phyloP scores from a whole-genome alignment of 1,284 basidiomycete species.

The Hymenochaete sp. region DNA sequence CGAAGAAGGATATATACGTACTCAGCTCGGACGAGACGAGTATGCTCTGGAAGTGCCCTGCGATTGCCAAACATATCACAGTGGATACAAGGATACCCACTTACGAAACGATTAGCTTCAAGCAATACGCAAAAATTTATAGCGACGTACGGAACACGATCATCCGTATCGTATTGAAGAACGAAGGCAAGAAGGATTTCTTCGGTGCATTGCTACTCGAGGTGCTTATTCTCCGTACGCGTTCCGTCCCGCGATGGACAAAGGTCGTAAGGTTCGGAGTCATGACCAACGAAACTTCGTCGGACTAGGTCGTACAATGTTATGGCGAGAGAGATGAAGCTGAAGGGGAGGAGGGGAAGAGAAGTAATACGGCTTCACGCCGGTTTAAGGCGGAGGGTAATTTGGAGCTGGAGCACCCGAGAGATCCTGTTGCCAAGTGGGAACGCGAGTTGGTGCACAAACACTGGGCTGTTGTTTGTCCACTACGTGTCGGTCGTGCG shows the following conservation, averaged over 20 bases:
- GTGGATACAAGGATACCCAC: constrained; percentile 62
- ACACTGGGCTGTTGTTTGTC: too few relatives aligned
- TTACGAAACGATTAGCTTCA: constrained; percentile 23
- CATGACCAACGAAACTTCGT: too few relatives aligned
- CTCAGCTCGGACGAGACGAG: constrained; percentile 69
- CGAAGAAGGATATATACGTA: constrained; percentile 30
- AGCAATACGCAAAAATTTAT: not conserved
- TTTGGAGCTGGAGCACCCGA: not conserved
- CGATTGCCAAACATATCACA: constrained; percentile 64
- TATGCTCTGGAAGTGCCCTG: constrained; percentile 62
- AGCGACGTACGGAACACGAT: constrained; percentile 42
- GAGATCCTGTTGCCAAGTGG: too few relatives aligned
- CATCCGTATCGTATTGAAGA: constrained; percentile 56
- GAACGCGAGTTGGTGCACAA: too few relatives aligned
- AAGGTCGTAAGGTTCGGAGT: constrained; percentile 10
- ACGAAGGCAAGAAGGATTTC: constrained; percentile 35
- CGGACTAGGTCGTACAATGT: too few relatives aligned
- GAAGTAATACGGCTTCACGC: not conserved
- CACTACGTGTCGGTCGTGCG: too few relatives aligned
- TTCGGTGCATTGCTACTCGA: constrained; percentile 13
- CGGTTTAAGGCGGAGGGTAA: too few relatives aligned
- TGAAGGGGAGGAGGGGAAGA: too few relatives aligned
- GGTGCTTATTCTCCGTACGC: constrained; percentile 8
- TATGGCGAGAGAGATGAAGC: not conserved
- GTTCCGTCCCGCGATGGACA: not conserved